Conservation (phyloP, 1,139 yeast species). For the Geotrichum australiense region DNA sequence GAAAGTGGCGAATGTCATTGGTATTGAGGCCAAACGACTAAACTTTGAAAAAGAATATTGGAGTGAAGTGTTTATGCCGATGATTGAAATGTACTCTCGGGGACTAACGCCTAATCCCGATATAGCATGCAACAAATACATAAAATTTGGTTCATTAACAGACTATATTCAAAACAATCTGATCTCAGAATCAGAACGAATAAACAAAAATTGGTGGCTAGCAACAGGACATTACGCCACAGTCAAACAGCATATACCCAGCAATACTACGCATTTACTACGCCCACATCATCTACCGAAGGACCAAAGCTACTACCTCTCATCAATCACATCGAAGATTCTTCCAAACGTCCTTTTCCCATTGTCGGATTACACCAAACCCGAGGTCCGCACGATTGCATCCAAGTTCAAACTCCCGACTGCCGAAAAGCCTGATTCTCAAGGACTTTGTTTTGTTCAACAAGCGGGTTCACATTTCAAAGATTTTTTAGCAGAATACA, state of each 20-base stretch:
- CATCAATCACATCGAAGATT: slow-evolving; percentile 50
- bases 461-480: slow-evolving; percentile 53
- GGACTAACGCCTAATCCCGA: slow-evolving; percentile 97
- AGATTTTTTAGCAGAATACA: slow-evolving; percentile 67
- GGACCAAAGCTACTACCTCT: slow-evolving; percentile 87
- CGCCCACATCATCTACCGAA: slow-evolving; percentile 56
- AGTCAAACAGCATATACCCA: slow-evolving; percentile 36
- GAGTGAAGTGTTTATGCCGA: slow-evolving; percentile 86
- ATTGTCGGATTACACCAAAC: slow-evolving; percentile 68
- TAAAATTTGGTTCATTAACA: slow-evolving; percentile 77
- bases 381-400: slow-evolving; percentile 67
- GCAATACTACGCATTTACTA: slow-evolving; percentile 43
- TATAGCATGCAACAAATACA: slow-evolving; percentile 72
- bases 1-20: slow-evolving; percentile 50
- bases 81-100: slow-evolving; percentile 59
- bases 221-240: slow-evolving; percentile 94
- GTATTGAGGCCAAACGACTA: slow-evolving; percentile 66
- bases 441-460: slow-evolving; percentile 89
- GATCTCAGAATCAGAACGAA: slow-evolving; percentile 11
- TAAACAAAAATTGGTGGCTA: slow-evolving; percentile 63
- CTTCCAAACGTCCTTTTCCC: slow-evolving; percentile 61
- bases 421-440: slow-evolving; percentile 82
- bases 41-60: slow-evolving; percentile 89
- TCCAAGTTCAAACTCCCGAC: slow-evolving; percentile 45
- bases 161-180: slow-evolving; percentile 35